Conservation (phyloP, 176 grass and related monocot genomes). For the Carex parvula region DNA sequence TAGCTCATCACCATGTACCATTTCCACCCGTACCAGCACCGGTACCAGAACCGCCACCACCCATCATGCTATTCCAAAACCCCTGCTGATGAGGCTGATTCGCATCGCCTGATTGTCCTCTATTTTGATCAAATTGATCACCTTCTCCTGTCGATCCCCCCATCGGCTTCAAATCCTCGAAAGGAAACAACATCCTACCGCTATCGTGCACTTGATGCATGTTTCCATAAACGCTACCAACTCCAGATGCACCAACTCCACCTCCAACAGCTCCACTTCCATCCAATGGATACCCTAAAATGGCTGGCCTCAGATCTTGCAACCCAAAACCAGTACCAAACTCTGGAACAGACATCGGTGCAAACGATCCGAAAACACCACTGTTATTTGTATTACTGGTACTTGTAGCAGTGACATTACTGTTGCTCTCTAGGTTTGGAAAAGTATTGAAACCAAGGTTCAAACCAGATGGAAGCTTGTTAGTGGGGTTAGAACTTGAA, state of each 20-base stretch:
- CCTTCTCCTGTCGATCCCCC: not conserved
- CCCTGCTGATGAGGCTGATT: constrained; percentile 12
- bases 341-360: constrained; percentile 4
- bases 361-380: constrained; percentile 21
- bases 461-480: constrained; percentile 27
- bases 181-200: constrained; percentile 26
- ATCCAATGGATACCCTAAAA: constrained; percentile 24
- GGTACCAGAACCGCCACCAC: not conserved
- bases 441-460: constrained; percentile 29
- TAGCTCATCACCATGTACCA: constrained; percentile 21
- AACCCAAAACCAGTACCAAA: constrained; percentile 21
- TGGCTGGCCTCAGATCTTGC: constrained; percentile 24
- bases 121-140: constrained; percentile 25
- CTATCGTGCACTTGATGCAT: constrained; percentile 23
- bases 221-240: constrained; percentile 16
- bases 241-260: constrained; percentile 1
- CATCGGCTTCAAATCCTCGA: constrained; percentile 29
- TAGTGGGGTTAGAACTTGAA: constrained; percentile 9
- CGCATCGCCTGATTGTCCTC: not conserved
- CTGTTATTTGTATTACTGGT: constrained; percentile 2
- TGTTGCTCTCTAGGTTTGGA: constrained; percentile 20
- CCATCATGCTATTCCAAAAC: constrained; percentile 29
- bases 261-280: constrained; percentile 19
- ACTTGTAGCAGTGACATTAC: constrained; percentile 20
- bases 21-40: constrained; percentile 9